Base-by-base conservation (phyloP, 2,329 filamentous ascomycete genomes). In the Botrytis aclada region DNA sequence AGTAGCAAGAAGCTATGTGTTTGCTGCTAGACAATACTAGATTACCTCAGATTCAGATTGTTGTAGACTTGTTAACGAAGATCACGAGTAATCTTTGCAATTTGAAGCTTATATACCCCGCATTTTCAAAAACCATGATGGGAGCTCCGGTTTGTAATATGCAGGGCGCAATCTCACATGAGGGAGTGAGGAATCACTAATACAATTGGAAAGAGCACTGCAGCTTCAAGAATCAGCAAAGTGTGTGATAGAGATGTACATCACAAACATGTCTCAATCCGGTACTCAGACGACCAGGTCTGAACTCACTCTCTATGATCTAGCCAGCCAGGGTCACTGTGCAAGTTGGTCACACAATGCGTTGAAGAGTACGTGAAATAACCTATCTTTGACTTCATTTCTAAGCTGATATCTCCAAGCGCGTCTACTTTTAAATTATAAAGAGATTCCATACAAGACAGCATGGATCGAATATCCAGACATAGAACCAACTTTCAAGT, bases 391-490 rank as follows among this genome's bases (percentile, higher is more conserved):
- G 47, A 56, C 69, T 6, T 32, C 12, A 18, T 34, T 29, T 32
- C 3, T 14, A 34, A 61, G 25, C 63, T 72, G 5, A 69, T 76
- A 64, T 74, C 71, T 63, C 20, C 41, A 1, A 65, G 67, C 88
- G 62, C 89, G 91, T 1, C 81, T 93, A 72, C 79, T 86, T 3
- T 82, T 93, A 62, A 93, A 93, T 82, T 92, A 86, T 82, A 93
- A 93, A 80, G 84, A 84, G 1, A 80, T 93, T 22, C 85, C 88
- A 63, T 93, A 93, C 82, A 85, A 86, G 79, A 93, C 90, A 0
- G 84, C 90, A 84, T 93, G 90, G 89, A 81, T 89, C 25, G 89
- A 92, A 78, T 93, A 92, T 76, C 90, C 90, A 0, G 87, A 92
- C 51, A 84, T 94, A 74, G 86, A 84, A 72, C 81, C 87, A 1